A percentile compares a stretch with the other conserved stretches of the same genome.
Evolutionary conservation across 495 filamentous ascomycete genomes (phyloP).

Genomic region (Evansstolkia leycettana): DNA sequence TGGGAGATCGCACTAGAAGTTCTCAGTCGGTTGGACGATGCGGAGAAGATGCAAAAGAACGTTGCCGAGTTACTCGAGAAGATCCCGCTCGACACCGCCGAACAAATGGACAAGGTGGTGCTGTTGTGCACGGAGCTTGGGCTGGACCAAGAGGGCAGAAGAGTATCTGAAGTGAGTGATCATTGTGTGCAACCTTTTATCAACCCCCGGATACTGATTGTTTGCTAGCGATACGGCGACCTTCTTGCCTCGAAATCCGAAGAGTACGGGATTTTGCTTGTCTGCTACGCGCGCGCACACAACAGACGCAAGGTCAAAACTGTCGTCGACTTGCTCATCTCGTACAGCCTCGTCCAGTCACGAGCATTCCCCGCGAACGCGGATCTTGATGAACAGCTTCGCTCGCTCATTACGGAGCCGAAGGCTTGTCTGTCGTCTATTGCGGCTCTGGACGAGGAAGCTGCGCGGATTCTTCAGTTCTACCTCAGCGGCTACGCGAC

Average conservation of each 20-base stretch:
- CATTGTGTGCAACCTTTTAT: too few species aligned
- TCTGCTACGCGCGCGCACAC: constrained; percentile 77
- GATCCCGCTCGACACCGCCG: constrained; percentile 49
- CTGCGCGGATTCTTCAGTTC: constrained; percentile 65
- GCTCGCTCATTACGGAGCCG: constrained; percentile 50
- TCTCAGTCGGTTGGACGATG: constrained; percentile 59
- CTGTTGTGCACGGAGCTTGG: constrained; percentile 54
- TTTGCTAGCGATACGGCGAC: constrained; percentile 61
- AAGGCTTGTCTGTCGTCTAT: constrained; percentile 51
- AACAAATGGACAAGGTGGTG: constrained; percentile 65
- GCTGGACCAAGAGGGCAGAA: constrained; percentile 56
- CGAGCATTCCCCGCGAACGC: constrained; percentile 55
- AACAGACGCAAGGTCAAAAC: constrained; percentile 61
- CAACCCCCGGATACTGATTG: constrained; percentile 3
- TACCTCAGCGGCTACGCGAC: constrained; percentile 87
- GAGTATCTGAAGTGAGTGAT: constrained; percentile 57
- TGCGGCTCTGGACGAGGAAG: constrained; percentile 56
- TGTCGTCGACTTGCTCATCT: constrained; percentile 75
- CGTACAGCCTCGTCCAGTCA: constrained; percentile 73
- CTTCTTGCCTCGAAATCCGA: constrained; percentile 49
- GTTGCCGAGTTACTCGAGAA: constrained; percentile 52
- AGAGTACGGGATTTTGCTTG: constrained; percentile 67
- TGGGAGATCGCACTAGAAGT: constrained; percentile 81
- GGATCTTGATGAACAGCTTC: constrained; percentile 58
- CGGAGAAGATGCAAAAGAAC: constrained; percentile 47